Evolutionary conservation across 352 stramenopile species (phyloP).

Genomic region (Globisporangium nodosum): DNA sequence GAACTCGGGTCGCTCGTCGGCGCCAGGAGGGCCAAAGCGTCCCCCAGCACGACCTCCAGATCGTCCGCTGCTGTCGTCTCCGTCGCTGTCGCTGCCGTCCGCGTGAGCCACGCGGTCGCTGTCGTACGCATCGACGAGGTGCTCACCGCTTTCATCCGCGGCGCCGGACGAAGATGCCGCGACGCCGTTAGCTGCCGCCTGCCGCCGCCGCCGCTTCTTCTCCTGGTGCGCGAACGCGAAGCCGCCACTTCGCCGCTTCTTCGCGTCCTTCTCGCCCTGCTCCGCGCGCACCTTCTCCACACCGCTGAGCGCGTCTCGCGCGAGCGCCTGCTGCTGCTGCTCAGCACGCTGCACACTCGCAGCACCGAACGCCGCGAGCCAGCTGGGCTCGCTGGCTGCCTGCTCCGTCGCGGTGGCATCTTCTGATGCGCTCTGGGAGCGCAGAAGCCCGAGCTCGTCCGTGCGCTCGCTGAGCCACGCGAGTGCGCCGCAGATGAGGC

Average conservation of each 20-base stretch:
- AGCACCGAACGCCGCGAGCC: constrained; percentile 56
- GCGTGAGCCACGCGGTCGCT: constrained; percentile 33
- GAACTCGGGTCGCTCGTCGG: constrained; percentile 23
- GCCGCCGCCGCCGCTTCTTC: constrained; percentile 23
- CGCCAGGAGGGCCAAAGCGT: neutral
- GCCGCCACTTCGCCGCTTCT: constrained; percentile 60
- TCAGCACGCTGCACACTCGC: constrained; percentile 34
- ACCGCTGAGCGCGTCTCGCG: constrained; percentile 37
- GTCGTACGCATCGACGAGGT: constrained; percentile 76
- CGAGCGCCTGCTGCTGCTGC: constrained; percentile 39
- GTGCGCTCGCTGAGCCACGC: constrained; percentile 79
- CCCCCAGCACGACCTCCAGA: neutral
- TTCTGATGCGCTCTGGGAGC: neutral
- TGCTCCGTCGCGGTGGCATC: neutral
- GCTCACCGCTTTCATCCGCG: constrained; percentile 26
- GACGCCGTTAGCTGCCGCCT: neutral
- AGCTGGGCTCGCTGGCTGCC: constrained; percentile 35
- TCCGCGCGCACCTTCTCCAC: constrained; percentile 53
- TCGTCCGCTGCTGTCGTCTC: constrained; percentile 17
- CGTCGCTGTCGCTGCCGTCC: constrained; percentile 28
- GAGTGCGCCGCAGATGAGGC: constrained; percentile 85
- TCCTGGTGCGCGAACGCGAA: constrained; percentile 63
- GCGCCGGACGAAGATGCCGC: neutral
- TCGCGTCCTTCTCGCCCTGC: constrained; percentile 34
- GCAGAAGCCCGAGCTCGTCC: constrained; percentile 62